Base-by-base conservation (phyloP, 2,329 filamentous ascomycete species). In the Hymenoscyphus albidus region DNA sequence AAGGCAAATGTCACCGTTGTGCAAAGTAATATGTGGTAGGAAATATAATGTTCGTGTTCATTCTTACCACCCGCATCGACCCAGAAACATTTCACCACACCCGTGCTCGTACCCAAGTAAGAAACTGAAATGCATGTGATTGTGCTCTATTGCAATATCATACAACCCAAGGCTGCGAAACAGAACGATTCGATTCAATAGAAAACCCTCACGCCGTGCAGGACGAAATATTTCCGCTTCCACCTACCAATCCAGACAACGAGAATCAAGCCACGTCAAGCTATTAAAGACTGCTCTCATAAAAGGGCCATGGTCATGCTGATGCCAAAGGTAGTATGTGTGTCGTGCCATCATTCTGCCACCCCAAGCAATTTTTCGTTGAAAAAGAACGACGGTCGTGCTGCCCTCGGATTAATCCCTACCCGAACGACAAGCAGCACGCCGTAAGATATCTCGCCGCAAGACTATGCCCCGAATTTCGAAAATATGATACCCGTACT, bases 61-160 rank as follows among this genome's bases (percentile, higher is more conserved):
- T 27, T 12, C 48, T 18, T 4, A 12, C 48, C 2, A 42, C 40
- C 14, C n/a, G n/a, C 40, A 18, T 51, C 44, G 3, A 14, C 9
- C 48, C 35, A 35, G 5, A 27, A 10, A 27, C 48, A 27, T 27
- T 18, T 54, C 18, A 54, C 13, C 10, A 27, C 18, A 51, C 18
- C 6, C 4, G 22, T 51, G n/a, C 44, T 10, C 7, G 12, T 54
- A 54, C 18, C 12, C 12, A 22, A 27, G 18, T 22, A 18, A 54
- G 22, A 54, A 27, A 27, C 48, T 54, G 18, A 54, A 27, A 13
- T 60, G 58, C 42, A 59, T 65, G 57, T 62, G 64, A 62, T 65
- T 63, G 61, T 74, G 69, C 71, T 76, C 74, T 76, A 75, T 75
- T 71, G 71, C 74, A 71, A 54, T 75, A 75, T 74, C 72, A 62